Conservation (phyloP, 2,329 filamentous ascomycete genomes). For the Penicillium sp. region DNA sequence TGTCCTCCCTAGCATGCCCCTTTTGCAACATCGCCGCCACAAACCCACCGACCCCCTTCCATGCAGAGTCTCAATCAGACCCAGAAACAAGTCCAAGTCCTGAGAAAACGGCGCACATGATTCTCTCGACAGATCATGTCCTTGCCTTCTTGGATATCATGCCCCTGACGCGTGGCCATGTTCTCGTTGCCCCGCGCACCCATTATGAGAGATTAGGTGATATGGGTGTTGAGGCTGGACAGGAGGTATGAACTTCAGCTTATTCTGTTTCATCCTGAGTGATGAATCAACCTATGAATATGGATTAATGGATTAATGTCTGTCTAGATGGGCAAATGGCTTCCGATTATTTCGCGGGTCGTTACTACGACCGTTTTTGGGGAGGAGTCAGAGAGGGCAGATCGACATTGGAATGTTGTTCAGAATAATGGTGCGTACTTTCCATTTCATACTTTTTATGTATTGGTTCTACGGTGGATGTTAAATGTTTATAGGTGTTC, state of each 20-base stretch:
- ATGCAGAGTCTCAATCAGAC: slow-evolving; percentile 23
- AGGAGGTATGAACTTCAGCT: slow-evolving; percentile 64
- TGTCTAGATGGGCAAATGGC: slow-evolving; percentile 41
- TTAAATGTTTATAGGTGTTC: slow-evolving; percentile 50
- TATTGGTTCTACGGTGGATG: not conserved
- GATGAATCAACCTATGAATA: too few species aligned
- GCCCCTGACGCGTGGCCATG: slow-evolving; percentile 75
- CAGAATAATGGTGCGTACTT: slow-evolving; percentile 70
- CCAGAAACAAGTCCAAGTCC: slow-evolving; percentile 11
- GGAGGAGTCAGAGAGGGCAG: slow-evolving; percentile 28
- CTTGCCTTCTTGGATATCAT: slow-evolving; percentile 91
- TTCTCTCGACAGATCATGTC: slow-evolving; percentile 70
- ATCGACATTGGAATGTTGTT: slow-evolving; percentile 82
- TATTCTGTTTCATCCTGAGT: too few species aligned
- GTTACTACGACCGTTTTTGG: slow-evolving; percentile 63
- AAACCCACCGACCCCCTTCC: slow-evolving; percentile 40
- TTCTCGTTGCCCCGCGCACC: slow-evolving; percentile 70
- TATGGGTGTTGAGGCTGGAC: slow-evolving; percentile 57
- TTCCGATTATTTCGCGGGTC: slow-evolving; percentile 56
- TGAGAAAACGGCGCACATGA: slow-evolving; percentile 45
- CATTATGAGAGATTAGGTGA: slow-evolving; percentile 76
- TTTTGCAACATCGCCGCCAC: slow-evolving; percentile 55
- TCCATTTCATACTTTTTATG: slow-evolving; percentile 1
- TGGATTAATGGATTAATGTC: too few species aligned
- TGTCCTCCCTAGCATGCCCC: slow-evolving; percentile 40